These are phyloP conservation scores for Volvox carteri DNA, from an alignment of 163 green algal genomes.

Conservation along the genomic window DNA sequence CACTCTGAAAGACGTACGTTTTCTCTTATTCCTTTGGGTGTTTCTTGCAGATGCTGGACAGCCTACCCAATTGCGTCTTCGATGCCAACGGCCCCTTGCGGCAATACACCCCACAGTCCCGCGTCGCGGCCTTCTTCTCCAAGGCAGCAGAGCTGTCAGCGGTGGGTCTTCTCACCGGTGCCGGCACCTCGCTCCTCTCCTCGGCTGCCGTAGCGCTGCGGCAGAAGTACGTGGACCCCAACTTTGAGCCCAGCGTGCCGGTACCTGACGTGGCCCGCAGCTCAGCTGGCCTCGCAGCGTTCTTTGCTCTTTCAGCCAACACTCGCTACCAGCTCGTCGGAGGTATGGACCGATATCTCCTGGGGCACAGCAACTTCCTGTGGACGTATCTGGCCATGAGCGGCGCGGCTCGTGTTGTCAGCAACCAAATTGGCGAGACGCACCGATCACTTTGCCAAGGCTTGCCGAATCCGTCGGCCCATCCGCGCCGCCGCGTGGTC, in stretches of 20 bases:
- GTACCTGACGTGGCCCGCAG: conserved; percentile 78
- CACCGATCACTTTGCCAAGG: conserved; percentile 74
- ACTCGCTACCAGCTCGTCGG: conserved; percentile 81
- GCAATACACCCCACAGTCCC: conserved; percentile 80
- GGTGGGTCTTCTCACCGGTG: conserved; percentile 88
- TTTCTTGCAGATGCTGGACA: conserved; percentile 79
- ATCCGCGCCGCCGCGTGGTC: conserved; percentile 36
- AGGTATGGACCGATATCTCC: conserved; percentile 92
- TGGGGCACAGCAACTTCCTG: conserved; percentile 83
- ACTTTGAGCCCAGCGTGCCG: conserved; percentile 83
- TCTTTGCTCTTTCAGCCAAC: conserved; percentile 92
- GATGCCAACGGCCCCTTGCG: conserved; percentile 89
- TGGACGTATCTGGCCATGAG: conserved; percentile 75
- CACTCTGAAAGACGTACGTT: too few relatives aligned
- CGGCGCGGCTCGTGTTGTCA: conserved; percentile 55
- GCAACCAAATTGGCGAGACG: conserved; percentile 66
- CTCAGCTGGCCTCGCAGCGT: conserved; percentile 86
- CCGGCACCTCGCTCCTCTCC: conserved; percentile 72
- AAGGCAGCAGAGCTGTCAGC: conserved; percentile 93
- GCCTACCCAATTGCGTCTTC: conserved; percentile 96
- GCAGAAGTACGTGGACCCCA: conserved; percentile 71
- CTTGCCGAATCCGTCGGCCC: conserved; percentile 48
- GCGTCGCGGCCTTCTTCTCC: conserved; percentile 84
- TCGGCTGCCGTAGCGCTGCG: conserved; percentile 73
- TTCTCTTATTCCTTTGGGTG: background rate